Conservation (phyloP, 805 yeast species). For the Candida endomychidarum region DNA sequence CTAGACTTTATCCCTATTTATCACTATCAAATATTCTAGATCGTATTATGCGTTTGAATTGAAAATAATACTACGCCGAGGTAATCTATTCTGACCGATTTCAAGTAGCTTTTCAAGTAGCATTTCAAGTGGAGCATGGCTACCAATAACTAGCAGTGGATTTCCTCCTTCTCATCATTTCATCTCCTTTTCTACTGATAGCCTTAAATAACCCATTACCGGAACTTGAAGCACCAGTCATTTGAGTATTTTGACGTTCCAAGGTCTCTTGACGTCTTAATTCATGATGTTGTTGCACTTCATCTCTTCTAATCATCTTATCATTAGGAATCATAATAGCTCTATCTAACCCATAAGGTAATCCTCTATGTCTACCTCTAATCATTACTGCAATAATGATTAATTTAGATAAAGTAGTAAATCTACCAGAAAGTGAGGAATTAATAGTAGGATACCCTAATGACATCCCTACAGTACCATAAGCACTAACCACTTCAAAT, state of each 20-base stretch:
- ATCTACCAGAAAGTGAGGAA: conserved; percentile 73
- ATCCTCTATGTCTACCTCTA: conserved; percentile 94
- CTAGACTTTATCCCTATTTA: no score
- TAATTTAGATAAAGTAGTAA: conserved; percentile 71
- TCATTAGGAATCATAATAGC: conserved; percentile 86
- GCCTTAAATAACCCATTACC: conserved; percentile 13
- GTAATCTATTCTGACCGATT: no score
- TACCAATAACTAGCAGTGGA: conserved; percentile 2
- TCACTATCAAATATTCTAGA: no score
- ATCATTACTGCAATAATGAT: conserved; percentile 87
- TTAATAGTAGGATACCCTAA: conserved; percentile 71
- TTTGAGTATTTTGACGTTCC: conserved; percentile 20
- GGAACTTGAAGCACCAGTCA: conserved; percentile 7
- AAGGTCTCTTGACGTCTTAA: conserved; percentile 29
- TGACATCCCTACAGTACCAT: conserved; percentile 94
- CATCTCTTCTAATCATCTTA: conserved; percentile 60
- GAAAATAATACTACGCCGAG: no score
- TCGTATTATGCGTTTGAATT: no score
- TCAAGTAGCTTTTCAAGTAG: no score
- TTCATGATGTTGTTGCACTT: conserved; percentile 54
- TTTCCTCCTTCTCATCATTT: conserved; percentile 8
- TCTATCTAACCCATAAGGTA: conserved; percentile 90
- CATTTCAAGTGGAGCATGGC: no score
- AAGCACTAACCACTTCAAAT: conserved; percentile 91
- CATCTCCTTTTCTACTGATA: conserved; percentile 15